Evolutionary conservation across 1,284 basidiomycete genomes (phyloP).

Genomic region (Amylostereum areolatum): DNA sequence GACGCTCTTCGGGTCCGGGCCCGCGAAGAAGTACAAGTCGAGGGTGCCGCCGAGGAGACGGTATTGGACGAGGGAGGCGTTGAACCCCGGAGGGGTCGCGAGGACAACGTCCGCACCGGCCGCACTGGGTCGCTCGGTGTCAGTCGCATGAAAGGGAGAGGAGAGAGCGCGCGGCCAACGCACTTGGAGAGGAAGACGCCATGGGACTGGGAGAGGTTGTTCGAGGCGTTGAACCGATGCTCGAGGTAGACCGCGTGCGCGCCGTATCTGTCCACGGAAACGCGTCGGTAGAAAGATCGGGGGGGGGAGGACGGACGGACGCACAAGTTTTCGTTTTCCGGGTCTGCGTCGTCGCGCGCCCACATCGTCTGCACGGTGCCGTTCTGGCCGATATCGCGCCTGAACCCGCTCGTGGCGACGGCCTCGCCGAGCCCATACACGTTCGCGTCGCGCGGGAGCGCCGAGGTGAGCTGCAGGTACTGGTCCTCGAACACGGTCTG

Average conservation of each 20-base stretch:
- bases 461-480: conserved; percentile 63
- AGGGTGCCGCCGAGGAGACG: conserved; percentile 59
- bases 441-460: conserved; percentile 59
- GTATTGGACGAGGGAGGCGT: conserved; percentile 56
- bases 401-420: conserved; percentile 60
- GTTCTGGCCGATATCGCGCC: conserved; percentile 50
- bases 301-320: conserved; percentile 18
- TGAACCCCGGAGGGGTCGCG: conserved; percentile 43
- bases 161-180: neutral
- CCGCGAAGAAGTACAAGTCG: conserved; percentile 69
- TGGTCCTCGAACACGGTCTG: conserved; percentile 75
- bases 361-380: conserved; percentile 69
- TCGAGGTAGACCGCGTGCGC: conserved; percentile 66
- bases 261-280: conserved; percentile 47
- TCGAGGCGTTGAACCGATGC: conserved; percentile 47
- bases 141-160: neutral
- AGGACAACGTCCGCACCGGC: conserved; percentile 64
- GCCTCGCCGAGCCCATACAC: conserved; percentile 78
- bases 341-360: conserved; percentile 57
- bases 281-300: conserved; percentile 5
- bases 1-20: conserved; percentile 57
- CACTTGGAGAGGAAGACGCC: conserved; percentile 67
- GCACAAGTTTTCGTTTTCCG: conserved; percentile 56
- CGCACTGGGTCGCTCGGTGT: conserved; percentile 22
- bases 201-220: conserved; percentile 50